phyloP scores from a whole-genome alignment of 2,329 filamentous ascomycete species.

The Fusarium lyarnte region DNA sequence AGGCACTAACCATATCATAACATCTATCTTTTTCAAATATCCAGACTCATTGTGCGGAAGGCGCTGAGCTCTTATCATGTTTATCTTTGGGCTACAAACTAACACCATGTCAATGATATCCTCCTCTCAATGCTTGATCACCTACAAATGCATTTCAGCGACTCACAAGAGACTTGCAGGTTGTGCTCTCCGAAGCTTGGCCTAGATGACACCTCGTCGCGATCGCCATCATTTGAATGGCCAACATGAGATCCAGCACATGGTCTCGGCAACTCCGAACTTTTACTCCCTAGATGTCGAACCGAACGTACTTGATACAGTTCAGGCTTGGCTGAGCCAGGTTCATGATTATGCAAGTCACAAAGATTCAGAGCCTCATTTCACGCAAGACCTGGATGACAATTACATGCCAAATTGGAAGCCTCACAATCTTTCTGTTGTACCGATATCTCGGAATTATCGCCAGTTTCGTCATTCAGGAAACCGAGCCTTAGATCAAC shows the following conservation, averaged over 20 bases:
- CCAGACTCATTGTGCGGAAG: background rate
- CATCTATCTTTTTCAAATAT: background rate
- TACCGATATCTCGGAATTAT: background rate
- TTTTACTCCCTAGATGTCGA: background rate
- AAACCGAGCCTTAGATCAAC: background rate
- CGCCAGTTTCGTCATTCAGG: background rate
- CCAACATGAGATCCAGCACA: background rate
- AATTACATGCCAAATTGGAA: background rate
- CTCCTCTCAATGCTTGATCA: background rate
- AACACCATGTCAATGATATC: too few species aligned
- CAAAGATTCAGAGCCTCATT: background rate
- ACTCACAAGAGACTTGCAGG: background rate
- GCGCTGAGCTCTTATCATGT: background rate
- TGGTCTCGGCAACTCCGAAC: background rate
- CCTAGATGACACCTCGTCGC: conserved; percentile 11
- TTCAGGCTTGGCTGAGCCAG: conserved; percentile 26
- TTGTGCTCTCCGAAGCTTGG: background rate
- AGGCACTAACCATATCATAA: background rate
- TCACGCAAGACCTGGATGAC: background rate
- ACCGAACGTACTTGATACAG: background rate
- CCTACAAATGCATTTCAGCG: background rate
- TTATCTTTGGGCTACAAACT: background rate
- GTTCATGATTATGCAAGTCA: background rate
- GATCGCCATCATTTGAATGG: background rate
- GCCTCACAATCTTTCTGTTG: conserved; percentile 12